phyloP scores from a whole-genome alignment of 2,329 filamentous ascomycete species.

The Grosmannia huntii region DNA sequence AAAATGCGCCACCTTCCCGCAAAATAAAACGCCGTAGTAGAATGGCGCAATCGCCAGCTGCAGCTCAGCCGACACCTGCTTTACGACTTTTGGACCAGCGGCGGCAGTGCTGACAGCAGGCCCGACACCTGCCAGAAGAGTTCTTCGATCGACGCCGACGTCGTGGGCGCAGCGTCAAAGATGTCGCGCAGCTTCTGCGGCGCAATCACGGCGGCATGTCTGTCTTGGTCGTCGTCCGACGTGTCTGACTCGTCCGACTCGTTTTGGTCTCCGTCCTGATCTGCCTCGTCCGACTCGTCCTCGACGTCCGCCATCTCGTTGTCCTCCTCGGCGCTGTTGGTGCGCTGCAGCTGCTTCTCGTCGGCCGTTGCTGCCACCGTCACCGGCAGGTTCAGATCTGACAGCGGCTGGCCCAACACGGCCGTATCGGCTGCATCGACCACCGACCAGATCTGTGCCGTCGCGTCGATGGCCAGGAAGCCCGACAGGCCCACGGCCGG shows the following conservation, averaged over 20 bases:
- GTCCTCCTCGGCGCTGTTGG: slow-evolving; percentile 22
- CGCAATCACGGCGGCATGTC: slow-evolving; percentile 47
- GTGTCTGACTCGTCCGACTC: slow-evolving; percentile 16
- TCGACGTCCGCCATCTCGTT: slow-evolving; percentile 20
- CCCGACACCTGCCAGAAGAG: slow-evolving; percentile 62
- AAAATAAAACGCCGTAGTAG: not conserved
- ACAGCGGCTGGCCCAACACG: slow-evolving; percentile 40
- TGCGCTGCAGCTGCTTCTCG: slow-evolving; percentile 21
- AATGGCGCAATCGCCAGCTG: slow-evolving; percentile 1
- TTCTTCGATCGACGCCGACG: slow-evolving; percentile 60
- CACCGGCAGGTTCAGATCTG: slow-evolving; percentile 33
- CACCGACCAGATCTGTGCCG: slow-evolving; percentile 56
- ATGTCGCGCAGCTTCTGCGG: slow-evolving; percentile 57
- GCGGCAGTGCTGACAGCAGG: slow-evolving; percentile 31
- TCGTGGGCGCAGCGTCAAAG: slow-evolving; percentile 56
- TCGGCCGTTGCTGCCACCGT: not conserved
- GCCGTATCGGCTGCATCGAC: slow-evolving; percentile 45
- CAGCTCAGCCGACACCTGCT: not conserved
- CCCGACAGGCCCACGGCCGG: slow-evolving; percentile 52
- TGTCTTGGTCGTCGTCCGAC: slow-evolving; percentile 24
- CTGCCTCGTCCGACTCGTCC: slow-evolving; percentile 11
- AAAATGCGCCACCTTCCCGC: not conserved
- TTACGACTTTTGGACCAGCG: not conserved
- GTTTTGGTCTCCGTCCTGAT: slow-evolving; percentile 20
- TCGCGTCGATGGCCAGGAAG: slow-evolving; percentile 64